phyloP scores from a whole-genome alignment of 306 rosid species.

The Datisca glomerata region DNA sequence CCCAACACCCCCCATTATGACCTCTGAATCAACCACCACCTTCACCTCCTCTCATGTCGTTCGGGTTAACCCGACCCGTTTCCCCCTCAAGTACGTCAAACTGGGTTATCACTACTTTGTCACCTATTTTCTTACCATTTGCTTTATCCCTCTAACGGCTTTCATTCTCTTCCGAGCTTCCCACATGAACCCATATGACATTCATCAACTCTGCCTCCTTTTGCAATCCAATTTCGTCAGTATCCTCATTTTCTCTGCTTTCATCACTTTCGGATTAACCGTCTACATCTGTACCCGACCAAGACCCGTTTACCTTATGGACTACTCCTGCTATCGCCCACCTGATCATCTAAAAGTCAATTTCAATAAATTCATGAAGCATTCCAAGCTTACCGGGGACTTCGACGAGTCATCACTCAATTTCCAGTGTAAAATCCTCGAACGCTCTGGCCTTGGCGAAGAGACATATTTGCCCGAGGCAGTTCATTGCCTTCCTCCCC shows the following conservation, averaged over 20 bases:
- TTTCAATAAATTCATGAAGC: slow-evolving; percentile 22
- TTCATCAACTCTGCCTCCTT: slow-evolving; percentile 28
- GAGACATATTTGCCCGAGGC: slow-evolving; percentile 33
- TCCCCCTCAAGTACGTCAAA: slow-evolving; percentile 40
- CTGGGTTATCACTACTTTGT: slow-evolving; percentile 30
- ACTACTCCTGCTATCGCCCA: slow-evolving; percentile 26
- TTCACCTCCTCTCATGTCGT: slow-evolving; percentile 21
- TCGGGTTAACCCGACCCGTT: no score
- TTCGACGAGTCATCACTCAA: slow-evolving; percentile 21
- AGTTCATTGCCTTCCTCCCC: slow-evolving; percentile 26
- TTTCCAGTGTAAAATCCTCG: slow-evolving; percentile 36
- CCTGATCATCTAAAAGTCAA: slow-evolving; percentile 15
- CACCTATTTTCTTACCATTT: slow-evolving; percentile 23
- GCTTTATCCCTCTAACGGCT: slow-evolving; percentile 28
- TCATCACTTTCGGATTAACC: slow-evolving; percentile 30
- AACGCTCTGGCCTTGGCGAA: slow-evolving; percentile 37
- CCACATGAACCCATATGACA: slow-evolving; percentile 21
- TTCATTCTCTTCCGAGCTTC: slow-evolving; percentile 18
- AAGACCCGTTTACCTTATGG: slow-evolving; percentile 35
- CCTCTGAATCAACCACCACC: background rate
- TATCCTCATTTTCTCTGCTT: slow-evolving; percentile 10
- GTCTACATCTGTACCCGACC: slow-evolving; percentile 27
- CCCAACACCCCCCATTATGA: slow-evolving; percentile 14
- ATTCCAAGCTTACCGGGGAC: slow-evolving; percentile 20
- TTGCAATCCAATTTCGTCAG: slow-evolving; percentile 24